These are phyloP conservation scores for Lathyrus aphaca DNA, from an alignment of 306 rosid genomes.

Conservation along the genomic window DNA sequence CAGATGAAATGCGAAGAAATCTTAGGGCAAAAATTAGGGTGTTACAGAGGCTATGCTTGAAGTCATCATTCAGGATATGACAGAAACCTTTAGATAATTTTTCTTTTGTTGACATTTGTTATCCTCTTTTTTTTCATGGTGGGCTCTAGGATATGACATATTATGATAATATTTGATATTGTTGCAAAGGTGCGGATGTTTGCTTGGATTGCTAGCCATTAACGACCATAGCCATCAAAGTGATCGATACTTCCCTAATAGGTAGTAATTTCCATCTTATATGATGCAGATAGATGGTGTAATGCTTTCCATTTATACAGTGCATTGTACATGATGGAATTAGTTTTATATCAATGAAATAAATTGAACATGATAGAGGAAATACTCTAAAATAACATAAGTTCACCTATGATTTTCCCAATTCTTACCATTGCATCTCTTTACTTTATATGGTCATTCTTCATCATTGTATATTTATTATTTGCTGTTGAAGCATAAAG, in stretches of 20 bases:
- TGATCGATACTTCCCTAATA: slow-evolving; percentile 76
- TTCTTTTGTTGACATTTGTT: slow-evolving; percentile 20
- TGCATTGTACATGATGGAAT: not conserved
- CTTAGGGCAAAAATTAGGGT: no score
- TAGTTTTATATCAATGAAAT: not conserved
- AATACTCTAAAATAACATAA: slow-evolving; percentile 8
- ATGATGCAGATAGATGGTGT: slow-evolving; percentile 18
- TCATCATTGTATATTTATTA: not conserved
- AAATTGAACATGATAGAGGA: slow-evolving; percentile 3
- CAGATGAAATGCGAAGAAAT: no score
- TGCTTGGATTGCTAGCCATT: slow-evolving; percentile 95
- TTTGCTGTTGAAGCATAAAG: slow-evolving; percentile 6
- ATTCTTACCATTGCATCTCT: not conserved
- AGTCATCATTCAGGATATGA: no score
- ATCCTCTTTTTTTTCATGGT: not conserved
- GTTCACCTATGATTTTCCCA: slow-evolving; percentile 7
- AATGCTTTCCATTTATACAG: slow-evolving; percentile 2
- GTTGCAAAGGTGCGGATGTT: slow-evolving; percentile 96
- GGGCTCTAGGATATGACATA: slow-evolving; percentile 75
- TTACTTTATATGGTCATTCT: slow-evolving; percentile 2
- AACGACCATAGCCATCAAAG: slow-evolving; percentile 91
- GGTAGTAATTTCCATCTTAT: slow-evolving; percentile 49
- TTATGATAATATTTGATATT: slow-evolving; percentile 89
- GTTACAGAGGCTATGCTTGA: no score
- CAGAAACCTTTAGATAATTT: slow-evolving; percentile 17